Percentiles rank a stretch among this genome's conserved stretches.
Conservation (phyloP, 768 basidiomycete genomes). For the Rhizopogon vesiculosus region DNA sequence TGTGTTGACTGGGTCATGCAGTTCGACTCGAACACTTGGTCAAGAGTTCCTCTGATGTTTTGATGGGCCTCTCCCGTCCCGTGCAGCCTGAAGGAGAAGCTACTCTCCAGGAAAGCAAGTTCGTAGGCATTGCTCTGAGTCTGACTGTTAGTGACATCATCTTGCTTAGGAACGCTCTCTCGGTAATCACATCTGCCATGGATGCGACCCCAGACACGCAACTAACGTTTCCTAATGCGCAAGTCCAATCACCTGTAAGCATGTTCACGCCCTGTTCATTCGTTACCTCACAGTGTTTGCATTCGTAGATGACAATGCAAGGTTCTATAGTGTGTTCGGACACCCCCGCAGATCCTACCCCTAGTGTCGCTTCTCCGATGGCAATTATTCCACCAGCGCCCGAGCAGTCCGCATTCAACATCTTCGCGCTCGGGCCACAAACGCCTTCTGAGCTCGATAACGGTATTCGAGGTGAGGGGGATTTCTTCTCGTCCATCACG, state of each 20-base stretch:
- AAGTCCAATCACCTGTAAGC: not conserved
- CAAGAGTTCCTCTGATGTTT: not conserved
- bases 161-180: not conserved
- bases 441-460: constrained; percentile 30
- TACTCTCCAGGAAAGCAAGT: not conserved
- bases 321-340: not conserved
- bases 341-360: not conserved
- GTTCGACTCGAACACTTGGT: not conserved
- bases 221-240: not conserved
- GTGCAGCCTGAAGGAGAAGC: not conserved
- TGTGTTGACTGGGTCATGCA: not conserved
- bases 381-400: not conserved
- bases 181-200: not conserved
- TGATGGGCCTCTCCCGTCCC: not conserved
- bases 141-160: not conserved
- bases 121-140: not conserved
- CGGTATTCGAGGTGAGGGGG: constrained; percentile 22
- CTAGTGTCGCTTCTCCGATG: not conserved
- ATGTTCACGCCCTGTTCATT: not conserved
- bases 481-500: constrained; percentile 26
- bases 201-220: not conserved
- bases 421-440: constrained; percentile 60
- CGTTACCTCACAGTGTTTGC: not conserved
- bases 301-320: not conserved
- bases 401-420: constrained; percentile 38